Base-by-base conservation (phyloP, 192 early-diverging fungal genomes). In the Mortierella alpina region DNA sequence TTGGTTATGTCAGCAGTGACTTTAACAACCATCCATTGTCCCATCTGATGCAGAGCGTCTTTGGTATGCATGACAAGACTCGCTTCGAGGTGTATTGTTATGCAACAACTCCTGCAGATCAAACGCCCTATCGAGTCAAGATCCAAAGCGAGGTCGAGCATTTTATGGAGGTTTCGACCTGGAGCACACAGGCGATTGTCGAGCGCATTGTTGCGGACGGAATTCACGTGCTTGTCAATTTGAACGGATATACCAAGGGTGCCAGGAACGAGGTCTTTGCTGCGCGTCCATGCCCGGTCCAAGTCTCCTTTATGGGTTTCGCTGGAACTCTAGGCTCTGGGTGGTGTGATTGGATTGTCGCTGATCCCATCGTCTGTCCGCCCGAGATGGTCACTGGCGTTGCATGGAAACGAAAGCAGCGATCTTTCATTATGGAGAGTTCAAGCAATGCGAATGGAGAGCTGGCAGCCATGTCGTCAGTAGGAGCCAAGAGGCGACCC, bases 161-260 rank as follows among this genome's bases (percentile, higher is more conserved):
- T 52, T 96, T 97, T 84, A 31, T 94, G 5, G 93, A 97, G 80
- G 94, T 95, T 41, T 84, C 85, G 2, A 74, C 82, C 11, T 94
- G 93, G 92, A 84, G 89, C 23, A 89, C 87, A 31, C 87, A 94
- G 72, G 84, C 91, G 15, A 90, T 97, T 67, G 92, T 96, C 12
- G 91, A 94, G 67, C 88, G 85, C 10, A 88, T 98, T 48, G 83
- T 85, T 8, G 59, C 75, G 14, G 96, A 98, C 70, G 85, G 90
- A 45, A 95, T 96, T 68, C 97, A 98, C 72, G 88, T 98, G 9
- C 85, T 98, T 22, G 90, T 95, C 70, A 97, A 98, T 64, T 85
- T 98, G 57, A 98, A 98, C 77, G 97, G 97, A 40, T 97, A 98
- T 82, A 98, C 97, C n/a, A 96, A 96, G 72, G 96, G 96, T 22